Evolutionary conservation across 257 asterid species (phyloP), one percentile per base, ranked within the genome.

Genomic region (Nyctanthes arbortristis): DNA sequence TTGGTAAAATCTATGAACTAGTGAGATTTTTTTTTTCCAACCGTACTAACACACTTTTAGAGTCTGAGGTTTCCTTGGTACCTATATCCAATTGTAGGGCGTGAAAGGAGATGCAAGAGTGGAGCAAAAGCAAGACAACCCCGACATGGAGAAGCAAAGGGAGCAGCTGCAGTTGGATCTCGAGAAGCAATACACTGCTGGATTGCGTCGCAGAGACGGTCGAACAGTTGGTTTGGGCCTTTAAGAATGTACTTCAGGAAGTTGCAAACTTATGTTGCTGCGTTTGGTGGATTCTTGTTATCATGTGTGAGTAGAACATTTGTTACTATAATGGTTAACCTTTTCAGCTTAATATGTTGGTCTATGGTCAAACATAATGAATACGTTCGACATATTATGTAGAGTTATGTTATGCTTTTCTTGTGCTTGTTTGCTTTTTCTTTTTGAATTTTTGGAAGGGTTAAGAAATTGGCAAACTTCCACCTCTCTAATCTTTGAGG

Each of bases 51-150:
- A 83, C 99, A 64, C 75, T 81, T 88, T 88, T 86, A 91, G 99
- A 93, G 96, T 89, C 97, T 94, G 97, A 94, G 95, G 91, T 82
- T 94, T 96, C 90, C 31, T 85, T 89, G 98, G 98, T 91, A 56
- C 87, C 80, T 81, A 80, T 88, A 88, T 95, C 96, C 93, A 84
- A 85, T 85, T 94, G 99, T 88, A 94, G 99, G 99, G 99, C 65
- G 97, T 94, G 89, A 94, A 91, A 82, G 95, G 93, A 75, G 91
- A 91, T 0, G 39, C 82, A 20, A 84, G 75, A 39, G 88, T 72
- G 79, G 97, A 88, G 71, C 72, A 30, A 71, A 84, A 88, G 77
- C 62, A 81, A 52, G 92, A 84, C 80, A 74, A 80, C 73, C 88
- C 77, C 59, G 87, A 83, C 32, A 81, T 78, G 65, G 97, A 94